phyloP scores from a whole-genome alignment of 257 asterid genomes.

The Fraxinus pennsylvanica region DNA sequence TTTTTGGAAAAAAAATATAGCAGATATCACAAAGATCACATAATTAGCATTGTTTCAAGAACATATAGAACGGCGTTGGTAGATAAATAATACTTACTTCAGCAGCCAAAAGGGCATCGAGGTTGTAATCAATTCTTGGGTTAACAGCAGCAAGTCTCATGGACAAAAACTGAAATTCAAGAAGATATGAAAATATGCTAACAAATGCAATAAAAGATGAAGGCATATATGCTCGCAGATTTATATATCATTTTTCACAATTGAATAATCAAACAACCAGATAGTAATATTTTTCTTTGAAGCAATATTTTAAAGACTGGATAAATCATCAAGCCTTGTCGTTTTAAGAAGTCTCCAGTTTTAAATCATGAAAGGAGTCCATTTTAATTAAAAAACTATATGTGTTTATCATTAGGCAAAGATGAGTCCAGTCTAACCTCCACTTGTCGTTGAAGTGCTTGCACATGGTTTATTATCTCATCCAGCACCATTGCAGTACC shows the following conservation, averaged over 20 bases:
- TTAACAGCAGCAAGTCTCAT: slow-evolving; percentile 90
- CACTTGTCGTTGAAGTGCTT: slow-evolving; percentile 88
- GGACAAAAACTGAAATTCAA: slow-evolving; percentile 65
- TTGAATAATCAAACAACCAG: not conserved
- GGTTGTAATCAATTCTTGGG: slow-evolving; percentile 72
- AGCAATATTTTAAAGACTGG: not conserved
- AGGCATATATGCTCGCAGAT: not conserved
- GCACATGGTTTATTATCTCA: slow-evolving; percentile 95
- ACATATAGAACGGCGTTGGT: not conserved
- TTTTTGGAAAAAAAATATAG: not conserved
- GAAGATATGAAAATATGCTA: slow-evolving; percentile 12
- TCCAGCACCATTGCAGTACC: slow-evolving; percentile 96
- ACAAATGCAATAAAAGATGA: not conserved
- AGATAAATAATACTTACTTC: slow-evolving; percentile 54
- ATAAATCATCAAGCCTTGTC: not conserved
- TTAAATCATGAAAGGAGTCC: not conserved
- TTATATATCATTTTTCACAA: not conserved
- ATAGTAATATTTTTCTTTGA: not conserved
- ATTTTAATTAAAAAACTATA: slow-evolving; percentile 6
- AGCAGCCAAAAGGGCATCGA: slow-evolving; percentile 60
- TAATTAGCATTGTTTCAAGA: slow-evolving; percentile 14
- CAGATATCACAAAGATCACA: not conserved
- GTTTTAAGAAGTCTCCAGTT: not conserved
- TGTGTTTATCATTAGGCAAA: slow-evolving; percentile 16
- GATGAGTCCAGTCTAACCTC: slow-evolving; percentile 56